Evolutionary conservation across 495 filamentous ascomycete genomes (phyloP).

Genomic region (Xeromyces bisporus): DNA sequence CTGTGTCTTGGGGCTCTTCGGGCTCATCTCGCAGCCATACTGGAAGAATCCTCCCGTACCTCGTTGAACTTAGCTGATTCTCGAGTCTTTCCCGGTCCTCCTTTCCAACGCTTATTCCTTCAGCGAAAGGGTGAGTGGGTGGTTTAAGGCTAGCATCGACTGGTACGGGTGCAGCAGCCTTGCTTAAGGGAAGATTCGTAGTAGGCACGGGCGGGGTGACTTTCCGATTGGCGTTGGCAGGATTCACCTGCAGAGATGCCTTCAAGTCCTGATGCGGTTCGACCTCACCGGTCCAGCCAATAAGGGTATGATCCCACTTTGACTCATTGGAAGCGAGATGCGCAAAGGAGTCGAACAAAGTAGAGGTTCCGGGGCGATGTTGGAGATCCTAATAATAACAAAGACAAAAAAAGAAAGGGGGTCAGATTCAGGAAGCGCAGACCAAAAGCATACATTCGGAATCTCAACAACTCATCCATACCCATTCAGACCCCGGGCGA

Average conservation of each 20-base stretch:
- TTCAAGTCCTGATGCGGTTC: conserved; percentile 29
- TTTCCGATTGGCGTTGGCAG: conserved; percentile 13
- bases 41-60: conserved; percentile 53
- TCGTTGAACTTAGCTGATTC: conserved; percentile 45
- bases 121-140: conserved; percentile 36
- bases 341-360: conserved; percentile 74
- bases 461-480: too few species aligned
- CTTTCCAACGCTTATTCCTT: conserved; percentile 45
- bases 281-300: conserved; percentile 90
- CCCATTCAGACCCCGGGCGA: conserved; percentile 55
- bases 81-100: conserved; percentile 55
- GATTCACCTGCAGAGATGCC: conserved; percentile 17
- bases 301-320: conserved; percentile 70
- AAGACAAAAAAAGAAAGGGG: not conserved
- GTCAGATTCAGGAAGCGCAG: too few species aligned
- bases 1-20: conserved; percentile 43
- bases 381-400: conserved; percentile 40
- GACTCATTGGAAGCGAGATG: conserved; percentile 61
- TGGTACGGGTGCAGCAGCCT: conserved; percentile 55
- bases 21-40: conserved; percentile 69
- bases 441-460: too few species aligned
- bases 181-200: conserved; percentile 23
- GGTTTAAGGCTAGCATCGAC: conserved; percentile 39
- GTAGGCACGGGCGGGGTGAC: conserved; percentile 8
- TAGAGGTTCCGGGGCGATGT: conserved; percentile 66